Evolutionary conservation across 352 stramenopile species (phyloP).

Genomic region (Phytopythium oedochilum): DNA sequence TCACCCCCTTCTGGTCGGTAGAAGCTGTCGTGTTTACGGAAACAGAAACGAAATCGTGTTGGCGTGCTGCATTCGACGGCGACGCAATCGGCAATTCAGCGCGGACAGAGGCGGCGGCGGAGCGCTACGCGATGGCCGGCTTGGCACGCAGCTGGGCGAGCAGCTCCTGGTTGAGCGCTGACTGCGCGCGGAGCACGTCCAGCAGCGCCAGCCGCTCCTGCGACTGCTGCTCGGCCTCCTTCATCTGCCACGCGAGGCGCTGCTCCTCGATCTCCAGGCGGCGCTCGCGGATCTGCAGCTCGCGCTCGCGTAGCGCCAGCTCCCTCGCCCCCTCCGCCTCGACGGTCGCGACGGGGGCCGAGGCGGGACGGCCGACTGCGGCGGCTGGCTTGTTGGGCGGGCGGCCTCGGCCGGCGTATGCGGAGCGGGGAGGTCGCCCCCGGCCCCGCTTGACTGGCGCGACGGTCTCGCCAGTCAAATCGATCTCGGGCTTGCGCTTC

Average conservation of each 20-base stretch:
- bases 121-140: neutral
- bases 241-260: conserved; percentile 26
- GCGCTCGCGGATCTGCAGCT: conserved; percentile 26
- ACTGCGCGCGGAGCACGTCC: conserved; percentile 28
- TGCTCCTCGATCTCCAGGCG: conserved; percentile 29
- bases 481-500: neutral
- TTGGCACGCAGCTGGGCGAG: conserved; percentile 15
- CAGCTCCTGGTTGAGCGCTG: conserved; percentile 28
- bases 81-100: neutral
- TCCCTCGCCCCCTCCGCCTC: conserved; percentile 8
- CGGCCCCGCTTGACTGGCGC: neutral
- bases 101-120: neutral
- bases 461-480: too few species aligned
- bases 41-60: too few species aligned
- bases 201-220: conserved; percentile 30
- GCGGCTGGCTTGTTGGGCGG: neutral
- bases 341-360: neutral
- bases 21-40: too few species aligned
- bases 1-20: too few species aligned
- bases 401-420: neutral
- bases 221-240: conserved; percentile 20
- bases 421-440: neutral
- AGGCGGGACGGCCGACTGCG: neutral
- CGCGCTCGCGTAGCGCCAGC: conserved; percentile 19
- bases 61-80: too few species aligned